Conservation (phyloP, 345 rosid genomes). For the Salix suchowensis region DNA sequence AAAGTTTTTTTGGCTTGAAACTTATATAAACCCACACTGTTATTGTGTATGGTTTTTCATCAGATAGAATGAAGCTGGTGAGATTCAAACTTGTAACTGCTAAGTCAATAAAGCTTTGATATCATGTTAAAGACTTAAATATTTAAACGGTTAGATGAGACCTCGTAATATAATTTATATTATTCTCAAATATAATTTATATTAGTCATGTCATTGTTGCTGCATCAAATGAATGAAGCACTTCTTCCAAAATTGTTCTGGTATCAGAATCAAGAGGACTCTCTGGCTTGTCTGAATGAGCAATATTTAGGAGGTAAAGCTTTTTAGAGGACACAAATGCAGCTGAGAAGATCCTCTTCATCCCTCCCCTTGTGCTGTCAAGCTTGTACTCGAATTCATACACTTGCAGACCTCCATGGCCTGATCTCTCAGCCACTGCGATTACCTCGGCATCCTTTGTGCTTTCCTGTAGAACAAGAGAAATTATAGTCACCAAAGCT, state of each 20-base stretch:
- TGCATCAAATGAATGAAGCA: conserved; percentile 74
- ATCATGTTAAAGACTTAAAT: too few species aligned
- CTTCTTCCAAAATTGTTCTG: conserved; percentile 54
- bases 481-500: background rate
- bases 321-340: conserved; percentile 73
- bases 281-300: conserved; percentile 73
- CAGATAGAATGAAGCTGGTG: too few species aligned
- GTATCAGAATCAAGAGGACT: conserved; percentile 60
- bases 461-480: conserved; percentile 55
- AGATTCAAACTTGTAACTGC: too few species aligned
- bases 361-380: conserved; percentile 83
- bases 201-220: conserved; percentile 20
- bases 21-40: too few species aligned
- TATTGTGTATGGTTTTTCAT: too few species aligned
- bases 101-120: too few species aligned
- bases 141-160: too few species aligned
- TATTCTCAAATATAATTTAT: too few species aligned
- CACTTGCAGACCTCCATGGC: conserved; percentile 52
- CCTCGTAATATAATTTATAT: too few species aligned
- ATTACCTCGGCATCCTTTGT: conserved; percentile 72
- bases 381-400: conserved; percentile 79
- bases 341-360: conserved; percentile 78
- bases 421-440: conserved; percentile 61
- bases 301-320: conserved; percentile 66
- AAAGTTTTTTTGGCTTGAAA: too few species aligned